Percentiles rank a stretch among this genome's conserved stretches.
These are phyloP conservation scores for Metschnikowia hibisci DNA, from an alignment of 805 yeast genomes.

Conservation along the genomic window DNA sequence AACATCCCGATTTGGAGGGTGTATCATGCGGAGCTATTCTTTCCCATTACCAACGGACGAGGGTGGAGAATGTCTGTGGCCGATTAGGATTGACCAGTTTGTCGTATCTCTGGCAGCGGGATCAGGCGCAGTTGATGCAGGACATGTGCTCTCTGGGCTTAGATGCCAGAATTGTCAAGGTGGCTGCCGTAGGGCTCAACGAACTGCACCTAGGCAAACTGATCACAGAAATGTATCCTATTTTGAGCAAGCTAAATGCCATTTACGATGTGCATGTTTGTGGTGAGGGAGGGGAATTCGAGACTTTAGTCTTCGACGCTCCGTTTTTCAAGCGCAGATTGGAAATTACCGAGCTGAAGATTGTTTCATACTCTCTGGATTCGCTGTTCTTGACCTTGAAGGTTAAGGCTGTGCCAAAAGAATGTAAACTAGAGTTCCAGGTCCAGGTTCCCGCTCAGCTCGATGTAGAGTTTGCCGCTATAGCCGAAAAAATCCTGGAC, in stretches of 20 bases:
- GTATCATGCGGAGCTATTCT: constrained; percentile 95
- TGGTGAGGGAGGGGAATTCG: constrained; percentile 99
- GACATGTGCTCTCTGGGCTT: constrained; percentile 68
- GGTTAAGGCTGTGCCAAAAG: constrained; percentile 46
- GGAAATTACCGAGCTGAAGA: constrained; percentile 35
- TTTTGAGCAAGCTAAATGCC: constrained; percentile 51
- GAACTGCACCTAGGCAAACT: constrained; percentile 64
- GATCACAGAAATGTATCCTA: constrained; percentile 58
- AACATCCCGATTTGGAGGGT: constrained; percentile 72
- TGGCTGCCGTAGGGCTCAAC: constrained; percentile 85
- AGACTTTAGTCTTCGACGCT: constrained; percentile 85
- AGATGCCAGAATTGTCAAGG: constrained; percentile 86
- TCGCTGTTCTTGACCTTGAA: constrained; percentile 62
- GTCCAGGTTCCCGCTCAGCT: constrained; percentile 2
- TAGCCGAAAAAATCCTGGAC: not conserved
- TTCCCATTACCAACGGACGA: constrained; percentile 89
- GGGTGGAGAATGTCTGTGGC: constrained; percentile 88
- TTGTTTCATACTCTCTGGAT: constrained; percentile 55
- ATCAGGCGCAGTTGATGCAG: constrained; percentile 71
- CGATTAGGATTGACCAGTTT: constrained; percentile 65
- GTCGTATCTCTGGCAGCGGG: constrained; percentile 86
- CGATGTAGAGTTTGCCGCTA: constrained; percentile 12
- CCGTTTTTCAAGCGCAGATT: constrained; percentile 65
- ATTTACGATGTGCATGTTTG: constrained; percentile 85
- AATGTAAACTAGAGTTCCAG: constrained; percentile 7